Conservation (phyloP, 176 grass and related monocot genomes). For the Aegilops longissima region DNA sequence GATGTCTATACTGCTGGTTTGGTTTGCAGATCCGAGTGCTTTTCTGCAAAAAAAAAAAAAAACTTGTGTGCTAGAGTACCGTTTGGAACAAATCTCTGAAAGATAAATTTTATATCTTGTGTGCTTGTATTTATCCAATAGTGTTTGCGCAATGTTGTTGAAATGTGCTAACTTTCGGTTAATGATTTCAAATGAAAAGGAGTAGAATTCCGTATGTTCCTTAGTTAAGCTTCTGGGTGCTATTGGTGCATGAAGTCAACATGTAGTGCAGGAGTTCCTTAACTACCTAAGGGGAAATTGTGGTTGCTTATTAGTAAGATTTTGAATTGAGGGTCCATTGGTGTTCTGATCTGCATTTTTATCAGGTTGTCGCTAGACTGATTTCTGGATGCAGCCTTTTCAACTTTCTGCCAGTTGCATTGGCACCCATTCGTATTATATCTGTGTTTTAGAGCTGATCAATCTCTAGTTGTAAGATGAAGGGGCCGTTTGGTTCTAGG, state of each 20-base stretch:
- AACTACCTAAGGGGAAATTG: neutral
- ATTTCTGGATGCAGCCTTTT: neutral
- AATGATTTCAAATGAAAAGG: neutral
- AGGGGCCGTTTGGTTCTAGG: neutral
- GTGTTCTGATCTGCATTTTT: neutral
- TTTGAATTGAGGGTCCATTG: neutral
- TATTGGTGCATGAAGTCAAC: neutral
- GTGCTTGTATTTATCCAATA: constrained; percentile 4
- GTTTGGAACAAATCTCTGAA: constrained; percentile 17
- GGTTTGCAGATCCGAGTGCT: no score
- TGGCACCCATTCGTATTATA: neutral
- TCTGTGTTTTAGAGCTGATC: constrained; percentile 17
- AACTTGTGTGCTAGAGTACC: constrained; percentile 1
- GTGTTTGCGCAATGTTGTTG: neutral
- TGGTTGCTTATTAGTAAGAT: neutral
- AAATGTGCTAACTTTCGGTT: neutral
- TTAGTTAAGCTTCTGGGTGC: neutral
- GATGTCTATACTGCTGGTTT: no score
- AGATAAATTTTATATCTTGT: neutral
- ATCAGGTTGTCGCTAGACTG: neutral
- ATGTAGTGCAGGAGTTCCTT: neutral
- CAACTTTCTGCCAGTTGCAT: neutral
- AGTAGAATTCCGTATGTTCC: neutral
- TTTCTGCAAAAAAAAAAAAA: neutral
- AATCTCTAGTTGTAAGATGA: neutral